Base-by-base conservation (phyloP, 2,329 filamentous ascomycete species). In the Cladophialophora immunda region DNA sequence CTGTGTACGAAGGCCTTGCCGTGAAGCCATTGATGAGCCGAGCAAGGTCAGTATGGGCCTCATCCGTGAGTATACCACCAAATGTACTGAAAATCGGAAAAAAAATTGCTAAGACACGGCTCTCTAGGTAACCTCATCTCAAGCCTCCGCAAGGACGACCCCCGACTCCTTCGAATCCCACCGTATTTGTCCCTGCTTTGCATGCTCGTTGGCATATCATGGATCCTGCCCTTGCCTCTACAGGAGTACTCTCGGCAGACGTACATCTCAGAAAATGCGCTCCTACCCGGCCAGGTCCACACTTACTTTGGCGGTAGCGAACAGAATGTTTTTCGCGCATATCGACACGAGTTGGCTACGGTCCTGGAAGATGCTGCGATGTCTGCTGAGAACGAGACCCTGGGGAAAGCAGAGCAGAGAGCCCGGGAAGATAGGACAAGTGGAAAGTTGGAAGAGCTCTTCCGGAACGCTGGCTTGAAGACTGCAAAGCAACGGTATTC, bases 251-350 rank as follows among this genome's bases (percentile, higher is more conserved):
- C 93, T 58, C 89, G 95, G 71, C 86, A 87, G 67, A 99, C 94
- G 0, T 99, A 99, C 79, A 95, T 99, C 65, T 98, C 94, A 52
- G 95, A 99, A 79, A 99, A 99, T 78, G 95, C 95, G 11, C 88
- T 99, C 36, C 84, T 99, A 15, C 95, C 95, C 0, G 95, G 94
- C 1, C 95, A 99, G 79, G 95, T 98, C 8, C 94, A 98, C 81
- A 97, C 95, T 1, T 99, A 99, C 80, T 99, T 99, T 77, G 90
- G 92, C 6, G 95, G 95, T 19, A 97, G 93, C 78, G 95, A 99
- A 77, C 94, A 98, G 82, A 92, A 97, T 78, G 88, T 98, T 71
- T 94, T 98, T 76, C 87, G 93, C 55, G 95, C 93, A 7, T 98
- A 96, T 78, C 89, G 91, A 75, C 89, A 92, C 75, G 95, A 98